Base-by-base conservation (phyloP, 2,329 filamentous ascomycete genomes). In the Colletotrichum spaethianum region DNA sequence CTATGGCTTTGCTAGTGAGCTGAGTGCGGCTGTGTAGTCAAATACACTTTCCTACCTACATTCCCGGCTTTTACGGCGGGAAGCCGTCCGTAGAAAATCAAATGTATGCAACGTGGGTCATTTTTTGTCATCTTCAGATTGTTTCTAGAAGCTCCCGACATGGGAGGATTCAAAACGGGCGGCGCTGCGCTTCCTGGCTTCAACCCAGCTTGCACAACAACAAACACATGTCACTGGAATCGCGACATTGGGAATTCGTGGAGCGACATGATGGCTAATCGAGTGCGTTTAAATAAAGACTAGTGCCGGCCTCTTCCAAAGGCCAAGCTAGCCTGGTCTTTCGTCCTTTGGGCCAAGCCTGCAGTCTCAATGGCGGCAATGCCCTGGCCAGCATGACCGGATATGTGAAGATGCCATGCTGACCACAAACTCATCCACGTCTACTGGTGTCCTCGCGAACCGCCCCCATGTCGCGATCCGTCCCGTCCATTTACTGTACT, bases 261-360 rank as follows among this genome's bases (percentile, higher is more conserved):
- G 44, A 55, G 36, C 52, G 44, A 46, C 26, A 26, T 33, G 23
- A 48, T 61, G 46, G 46, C 46, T 53, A 48, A 33, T 52, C 36
- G 20, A 66, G 52, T 56, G 38, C 48, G 63, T 55, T 61, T 40
- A 50, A 31, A 61, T 61, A 31, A 46, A 55, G 63, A 55, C 69
- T 63, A 63, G 52, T 53, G 57, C 33, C 60, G 63, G 48, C 65
- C 65, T 60, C 33, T 64, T 46, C 31, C 55, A 48, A 63, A 72
- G 60, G 66, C 38, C 53, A 12, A 70, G 53, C 59, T 59, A 48
- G 31, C 46, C 62, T 31, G 64, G 38, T 44, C 38, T 55, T 63
- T 68, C 56, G 28, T 36, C n/a, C 26, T 26, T 44, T 11, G 26
- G 38, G 44, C 38, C 56, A 33, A 64, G 61, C 57, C 66, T 71